Evolutionary conservation across 371 early-diverging fungal genomes (phyloP).

Genomic region (Mucor lusitanicus): DNA sequence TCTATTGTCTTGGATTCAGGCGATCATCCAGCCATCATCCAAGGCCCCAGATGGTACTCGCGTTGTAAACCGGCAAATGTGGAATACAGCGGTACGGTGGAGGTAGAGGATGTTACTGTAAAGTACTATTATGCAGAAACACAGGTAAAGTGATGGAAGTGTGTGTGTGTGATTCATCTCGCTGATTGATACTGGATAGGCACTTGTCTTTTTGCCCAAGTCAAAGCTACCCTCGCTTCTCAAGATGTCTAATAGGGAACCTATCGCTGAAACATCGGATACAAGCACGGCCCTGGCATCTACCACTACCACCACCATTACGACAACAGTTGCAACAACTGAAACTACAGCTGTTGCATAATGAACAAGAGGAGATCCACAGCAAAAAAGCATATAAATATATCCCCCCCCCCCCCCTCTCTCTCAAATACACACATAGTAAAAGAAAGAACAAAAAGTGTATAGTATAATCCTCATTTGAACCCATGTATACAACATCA

Average conservation of each 20-base stretch:
- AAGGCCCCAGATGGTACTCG: slow-evolving; percentile 5
- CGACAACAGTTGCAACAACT: background rate
- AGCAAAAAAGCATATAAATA: background rate
- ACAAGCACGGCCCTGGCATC: background rate
- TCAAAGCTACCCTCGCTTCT: background rate
- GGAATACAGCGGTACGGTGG: background rate
- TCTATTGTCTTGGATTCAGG: background rate
- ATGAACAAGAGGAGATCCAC: background rate
- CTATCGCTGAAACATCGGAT: background rate
- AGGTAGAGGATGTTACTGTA: background rate
- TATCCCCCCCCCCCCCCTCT: too few relatives aligned
- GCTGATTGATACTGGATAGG: background rate
- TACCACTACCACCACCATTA: background rate
- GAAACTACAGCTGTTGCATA: background rate
- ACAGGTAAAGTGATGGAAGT: background rate
- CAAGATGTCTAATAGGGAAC: background rate
- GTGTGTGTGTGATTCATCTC: too few relatives aligned
- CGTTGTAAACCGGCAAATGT: slow-evolving; percentile 1
- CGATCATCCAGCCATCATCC: slow-evolving; percentile 3
- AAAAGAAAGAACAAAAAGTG: too few relatives aligned
- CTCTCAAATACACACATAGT: too few relatives aligned
- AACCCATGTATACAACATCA: too few relatives aligned
- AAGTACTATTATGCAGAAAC: background rate
- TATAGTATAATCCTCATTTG: too few relatives aligned
- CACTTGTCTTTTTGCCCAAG: background rate